Conservation (phyloP, 768 basidiomycete species). For the Pleurotus cornucopiae region DNA sequence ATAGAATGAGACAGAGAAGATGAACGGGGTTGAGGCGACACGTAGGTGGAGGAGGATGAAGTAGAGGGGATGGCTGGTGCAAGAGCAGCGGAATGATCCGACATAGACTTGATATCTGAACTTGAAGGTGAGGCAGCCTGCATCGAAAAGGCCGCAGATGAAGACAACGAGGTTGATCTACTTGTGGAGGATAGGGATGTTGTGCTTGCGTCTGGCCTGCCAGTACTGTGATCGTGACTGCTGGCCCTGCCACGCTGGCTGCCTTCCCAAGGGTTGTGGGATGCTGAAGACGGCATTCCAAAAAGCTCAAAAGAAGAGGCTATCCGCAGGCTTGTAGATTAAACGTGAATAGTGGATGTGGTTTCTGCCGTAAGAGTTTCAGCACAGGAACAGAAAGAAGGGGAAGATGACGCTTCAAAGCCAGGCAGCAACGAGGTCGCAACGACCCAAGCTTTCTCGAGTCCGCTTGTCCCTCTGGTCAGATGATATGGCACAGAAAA, state of each 20-base stretch:
- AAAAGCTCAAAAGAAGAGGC: background rate
- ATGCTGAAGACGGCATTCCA: slow-evolving; percentile 1
- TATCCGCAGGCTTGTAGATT: slow-evolving; percentile 2
- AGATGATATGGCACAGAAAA: slow-evolving; percentile 5
- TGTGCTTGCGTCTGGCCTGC: slow-evolving; percentile 30
- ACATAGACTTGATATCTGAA: slow-evolving; percentile 30
- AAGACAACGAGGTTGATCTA: slow-evolving; percentile 40
- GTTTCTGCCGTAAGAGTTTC: slow-evolving; percentile 3
- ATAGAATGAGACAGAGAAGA: slow-evolving; percentile 12
- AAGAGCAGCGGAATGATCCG: slow-evolving; percentile 35
- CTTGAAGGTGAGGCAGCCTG: slow-evolving; percentile 24
- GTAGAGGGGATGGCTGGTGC: slow-evolving; percentile 15
- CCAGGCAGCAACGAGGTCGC: slow-evolving; percentile 6
- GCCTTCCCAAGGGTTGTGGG: background rate
- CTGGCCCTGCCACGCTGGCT: slow-evolving; percentile 5
- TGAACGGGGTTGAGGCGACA: slow-evolving; percentile 12
- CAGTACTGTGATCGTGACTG: slow-evolving; percentile 18
- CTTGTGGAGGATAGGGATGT: slow-evolving; percentile 35
- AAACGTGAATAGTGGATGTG: slow-evolving; percentile 6
- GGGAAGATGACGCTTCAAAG: background rate
- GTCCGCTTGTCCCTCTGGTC: background rate
- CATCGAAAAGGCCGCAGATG: slow-evolving; percentile 37
- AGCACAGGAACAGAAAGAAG: background rate
- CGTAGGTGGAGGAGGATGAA: slow-evolving; percentile 7
- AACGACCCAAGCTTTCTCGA: background rate